phyloP scores from a whole-genome alignment of 768 basidiomycete species.

The button mushroom (Agaricus bisporus) region DNA sequence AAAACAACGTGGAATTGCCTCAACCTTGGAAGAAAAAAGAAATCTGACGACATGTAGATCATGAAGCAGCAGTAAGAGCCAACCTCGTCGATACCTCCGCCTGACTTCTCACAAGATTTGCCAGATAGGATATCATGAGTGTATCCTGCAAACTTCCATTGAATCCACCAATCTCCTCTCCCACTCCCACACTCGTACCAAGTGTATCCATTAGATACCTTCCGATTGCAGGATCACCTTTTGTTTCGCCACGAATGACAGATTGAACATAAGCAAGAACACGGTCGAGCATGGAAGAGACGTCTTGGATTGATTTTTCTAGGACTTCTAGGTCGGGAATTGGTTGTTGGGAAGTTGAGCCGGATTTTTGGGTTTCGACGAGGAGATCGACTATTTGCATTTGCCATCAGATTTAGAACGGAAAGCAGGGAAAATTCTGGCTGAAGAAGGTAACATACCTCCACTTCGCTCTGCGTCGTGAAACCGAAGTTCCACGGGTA shows the following conservation, averaged over 20 bases:
- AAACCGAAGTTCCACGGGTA: slow-evolving; percentile 82
- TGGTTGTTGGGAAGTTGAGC: slow-evolving; percentile 45
- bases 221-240: slow-evolving; percentile 82
- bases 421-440: slow-evolving; percentile 2
- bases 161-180: slow-evolving; percentile 60
- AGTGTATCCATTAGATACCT: slow-evolving; percentile 88
- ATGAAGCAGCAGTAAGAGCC: slow-evolving; percentile 58
- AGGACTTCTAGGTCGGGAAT: slow-evolving; percentile 71
- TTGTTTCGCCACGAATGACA: slow-evolving; percentile 70
- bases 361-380: slow-evolving; percentile 38
- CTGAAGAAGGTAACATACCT: slow-evolving; percentile 43
- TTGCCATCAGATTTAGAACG: too few relatives aligned
- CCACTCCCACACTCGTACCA: slow-evolving; percentile 60
- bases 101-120: slow-evolving; percentile 89
- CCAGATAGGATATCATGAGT: slow-evolving; percentile 91
- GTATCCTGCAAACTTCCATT: slow-evolving; percentile 80
- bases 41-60: slow-evolving; percentile 10
- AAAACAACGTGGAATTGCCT: background rate
- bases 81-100: slow-evolving; percentile 87
- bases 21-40: background rate
- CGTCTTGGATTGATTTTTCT: slow-evolving; percentile 62
- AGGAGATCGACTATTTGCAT: slow-evolving; percentile 66
- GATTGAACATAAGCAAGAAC: slow-evolving; percentile 80
- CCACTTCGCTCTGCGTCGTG: slow-evolving; percentile 82
- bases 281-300: slow-evolving; percentile 76